A percentile compares a stretch with the other conserved stretches of the same genome.
Conservation (phyloP, 352 stramenopile genomes). For the Aphanomyces invadans region DNA sequence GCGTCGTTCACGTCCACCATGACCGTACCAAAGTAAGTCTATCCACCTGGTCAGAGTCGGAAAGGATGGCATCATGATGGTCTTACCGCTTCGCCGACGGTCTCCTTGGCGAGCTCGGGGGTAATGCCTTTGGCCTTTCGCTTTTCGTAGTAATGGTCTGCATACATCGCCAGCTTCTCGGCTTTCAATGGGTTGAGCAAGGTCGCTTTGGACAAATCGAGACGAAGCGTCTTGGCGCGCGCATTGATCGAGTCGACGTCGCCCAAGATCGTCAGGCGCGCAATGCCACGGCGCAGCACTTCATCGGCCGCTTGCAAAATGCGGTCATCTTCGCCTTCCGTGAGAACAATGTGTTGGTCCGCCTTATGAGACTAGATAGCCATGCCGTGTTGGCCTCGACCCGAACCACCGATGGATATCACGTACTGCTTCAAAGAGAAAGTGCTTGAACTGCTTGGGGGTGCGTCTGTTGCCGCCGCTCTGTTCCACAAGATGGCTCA, state of each 20-base stretch:
- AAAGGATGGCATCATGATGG: background rate
- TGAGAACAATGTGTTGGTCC: slow-evolving; percentile 75
- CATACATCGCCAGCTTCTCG: slow-evolving; percentile 45
- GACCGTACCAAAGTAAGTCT: slow-evolving; percentile 81
- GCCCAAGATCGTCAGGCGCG: slow-evolving; percentile 71
- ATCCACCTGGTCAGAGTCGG: background rate
- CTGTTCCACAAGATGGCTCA: slow-evolving; percentile 55
- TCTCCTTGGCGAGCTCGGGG: slow-evolving; percentile 42
- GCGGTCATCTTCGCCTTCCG: slow-evolving; percentile 73
- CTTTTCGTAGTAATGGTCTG: slow-evolving; percentile 55
- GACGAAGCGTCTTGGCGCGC: slow-evolving; percentile 54
- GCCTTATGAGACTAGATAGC: slow-evolving; percentile 60
- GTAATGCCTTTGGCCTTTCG: slow-evolving; percentile 82
- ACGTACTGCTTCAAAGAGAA: slow-evolving; percentile 37
- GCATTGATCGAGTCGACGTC: slow-evolving; percentile 57
- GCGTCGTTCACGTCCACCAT: slow-evolving; percentile 76
- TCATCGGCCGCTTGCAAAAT: slow-evolving; percentile 75
- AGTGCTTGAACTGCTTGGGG: slow-evolving; percentile 82
- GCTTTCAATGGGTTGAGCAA: slow-evolving; percentile 51
- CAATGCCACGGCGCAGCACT: slow-evolving; percentile 50
- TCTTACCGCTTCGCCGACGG: slow-evolving; percentile 36
- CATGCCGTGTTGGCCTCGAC: no score
- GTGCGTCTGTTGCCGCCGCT: slow-evolving; percentile 48
- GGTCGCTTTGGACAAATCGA: slow-evolving; percentile 51
- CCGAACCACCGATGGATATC: background rate